These are phyloP conservation scores for Magnaporthiopsis incrustans DNA, from an alignment of 2,329 filamentous ascomycete genomes.

Conservation along the genomic window DNA sequence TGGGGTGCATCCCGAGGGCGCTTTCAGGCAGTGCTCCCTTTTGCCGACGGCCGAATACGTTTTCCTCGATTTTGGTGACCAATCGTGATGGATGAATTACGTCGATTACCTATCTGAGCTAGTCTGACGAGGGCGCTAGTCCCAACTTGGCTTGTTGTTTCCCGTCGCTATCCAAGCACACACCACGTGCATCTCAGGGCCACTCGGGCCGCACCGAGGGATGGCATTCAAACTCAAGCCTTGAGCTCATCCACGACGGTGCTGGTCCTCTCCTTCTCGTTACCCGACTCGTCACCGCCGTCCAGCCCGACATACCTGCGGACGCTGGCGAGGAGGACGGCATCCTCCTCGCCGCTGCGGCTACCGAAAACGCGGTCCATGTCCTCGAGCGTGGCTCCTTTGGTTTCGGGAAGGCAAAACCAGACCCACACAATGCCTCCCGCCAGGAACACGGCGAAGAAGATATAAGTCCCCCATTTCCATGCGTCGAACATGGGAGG, in stretches of 20 bases:
- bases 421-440: constrained; percentile 39
- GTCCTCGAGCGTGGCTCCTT: constrained; percentile 44
- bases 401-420: constrained; percentile 47
- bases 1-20: background rate
- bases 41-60: background rate
- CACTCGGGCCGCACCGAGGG: background rate
- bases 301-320: constrained; percentile 16
- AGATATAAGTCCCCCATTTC: constrained; percentile 47
- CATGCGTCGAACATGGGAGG: constrained; percentile 31
- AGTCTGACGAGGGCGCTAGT: background rate
- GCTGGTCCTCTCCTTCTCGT: background rate
- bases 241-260: background rate
- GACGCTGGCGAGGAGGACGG: constrained; percentile 16
- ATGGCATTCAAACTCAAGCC: background rate
- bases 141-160: background rate
- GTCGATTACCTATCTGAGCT: background rate
- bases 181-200: background rate
- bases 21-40: background rate
- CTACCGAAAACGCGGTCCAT: constrained; percentile 44
- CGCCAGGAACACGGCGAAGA: constrained; percentile 44
- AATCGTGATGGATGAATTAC: background rate
- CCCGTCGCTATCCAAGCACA: background rate
- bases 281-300: background rate
- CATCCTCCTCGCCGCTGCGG: constrained; percentile 23
- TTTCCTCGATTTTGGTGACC: background rate